Percentiles rank a stretch among this genome's conserved stretches.
These are phyloP conservation scores for Nepenthes alata DNA, from an alignment of 179 eudicot species.

Conservation along the genomic window DNA sequence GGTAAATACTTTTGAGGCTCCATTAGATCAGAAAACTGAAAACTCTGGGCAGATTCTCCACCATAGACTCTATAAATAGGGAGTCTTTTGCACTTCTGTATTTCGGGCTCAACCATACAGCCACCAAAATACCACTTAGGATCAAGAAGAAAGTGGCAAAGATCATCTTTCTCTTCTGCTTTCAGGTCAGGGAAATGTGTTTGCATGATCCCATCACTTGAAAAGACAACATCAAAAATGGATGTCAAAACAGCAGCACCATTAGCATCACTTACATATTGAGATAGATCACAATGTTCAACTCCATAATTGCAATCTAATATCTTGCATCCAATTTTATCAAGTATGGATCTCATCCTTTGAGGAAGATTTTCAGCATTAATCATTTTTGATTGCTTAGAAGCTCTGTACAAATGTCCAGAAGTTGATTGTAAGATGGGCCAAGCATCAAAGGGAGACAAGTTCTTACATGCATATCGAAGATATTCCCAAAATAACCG, in stretches of 20 bases:
- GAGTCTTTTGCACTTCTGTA: slow-evolving; percentile 57
- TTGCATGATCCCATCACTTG: slow-evolving; percentile 34
- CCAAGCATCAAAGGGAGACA: slow-evolving; percentile 81
- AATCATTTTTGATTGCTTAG: slow-evolving; percentile 54
- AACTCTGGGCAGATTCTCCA: slow-evolving; percentile 33
- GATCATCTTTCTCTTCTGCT: slow-evolving; percentile 67
- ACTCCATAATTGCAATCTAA: slow-evolving; percentile 48
- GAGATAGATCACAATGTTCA: slow-evolving; percentile 63
- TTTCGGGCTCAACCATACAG: slow-evolving; percentile 45
- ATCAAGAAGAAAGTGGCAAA: slow-evolving; percentile 77
- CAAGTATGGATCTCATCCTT: slow-evolving; percentile 47
- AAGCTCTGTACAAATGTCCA: slow-evolving; percentile 72
- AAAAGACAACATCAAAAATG: slow-evolving; percentile 52
- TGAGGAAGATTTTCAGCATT: slow-evolving; percentile 55
- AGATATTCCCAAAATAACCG: slow-evolving; percentile 77
- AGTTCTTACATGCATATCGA: slow-evolving; percentile 40
- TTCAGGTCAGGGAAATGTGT: slow-evolving; percentile 37
- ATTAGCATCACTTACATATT: slow-evolving; percentile 57
- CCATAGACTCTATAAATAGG: slow-evolving; percentile 68
- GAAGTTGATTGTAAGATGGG: slow-evolving; percentile 86
- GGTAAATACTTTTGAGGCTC: slow-evolving; percentile 62
- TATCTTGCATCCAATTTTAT: slow-evolving; percentile 78
- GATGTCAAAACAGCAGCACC: slow-evolving; percentile 63
- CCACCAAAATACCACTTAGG: slow-evolving; percentile 81
- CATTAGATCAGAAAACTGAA: slow-evolving; percentile 57